phyloP scores from a whole-genome alignment of 2,329 filamentous ascomycete genomes.

The Helotiales sp. region DNA sequence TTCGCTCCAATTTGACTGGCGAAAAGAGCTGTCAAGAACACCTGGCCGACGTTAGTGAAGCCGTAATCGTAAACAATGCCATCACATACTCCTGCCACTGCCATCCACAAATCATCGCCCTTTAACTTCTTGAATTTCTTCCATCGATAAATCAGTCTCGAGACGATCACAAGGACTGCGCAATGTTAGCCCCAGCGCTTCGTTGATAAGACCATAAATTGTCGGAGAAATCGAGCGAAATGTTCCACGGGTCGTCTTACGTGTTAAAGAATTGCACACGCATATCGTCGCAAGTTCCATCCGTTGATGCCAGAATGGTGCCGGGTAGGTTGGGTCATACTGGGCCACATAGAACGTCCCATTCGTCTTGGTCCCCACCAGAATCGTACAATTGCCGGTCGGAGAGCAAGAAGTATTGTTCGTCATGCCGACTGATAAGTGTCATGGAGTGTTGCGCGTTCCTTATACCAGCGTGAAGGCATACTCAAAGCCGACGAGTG shows the following conservation, averaged over 20 bases:
- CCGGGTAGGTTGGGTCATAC: slow-evolving; percentile 37
- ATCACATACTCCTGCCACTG: slow-evolving; percentile 38
- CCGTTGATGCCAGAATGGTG: slow-evolving; percentile 35
- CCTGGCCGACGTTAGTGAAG: slow-evolving; percentile 28
- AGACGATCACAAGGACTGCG: slow-evolving; percentile 37
- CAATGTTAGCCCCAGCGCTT: slow-evolving; percentile 17
- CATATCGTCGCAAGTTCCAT: slow-evolving; percentile 40
- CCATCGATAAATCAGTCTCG: slow-evolving; percentile 39
- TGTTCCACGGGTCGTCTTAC: slow-evolving; percentile 28
- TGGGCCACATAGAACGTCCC: slow-evolving; percentile 30
- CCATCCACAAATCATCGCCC: slow-evolving; percentile 41
- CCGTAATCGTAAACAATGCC: neutral
- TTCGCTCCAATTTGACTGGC: slow-evolving; percentile 38
- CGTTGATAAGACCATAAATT: slow-evolving; percentile 18
- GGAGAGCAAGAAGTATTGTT: slow-evolving; percentile 31
- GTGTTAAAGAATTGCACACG: slow-evolving; percentile 37
- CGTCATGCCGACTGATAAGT: slow-evolving; percentile 13
- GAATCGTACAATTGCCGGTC: slow-evolving; percentile 29
- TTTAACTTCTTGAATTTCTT: slow-evolving; percentile 36
- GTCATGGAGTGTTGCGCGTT: neutral
- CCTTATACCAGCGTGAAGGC: slow-evolving; percentile 5
- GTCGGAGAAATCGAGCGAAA: slow-evolving; percentile 18
- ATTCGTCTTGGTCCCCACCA: slow-evolving; percentile 30
- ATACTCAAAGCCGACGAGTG: slow-evolving; percentile 1
- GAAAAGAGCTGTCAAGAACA: slow-evolving; percentile 36